Percentiles rank a stretch among this genome's conserved stretches.
These are phyloP conservation scores for Drosera capensis DNA, from an alignment of 148 eudicot genomes.

Conservation along the genomic window DNA sequence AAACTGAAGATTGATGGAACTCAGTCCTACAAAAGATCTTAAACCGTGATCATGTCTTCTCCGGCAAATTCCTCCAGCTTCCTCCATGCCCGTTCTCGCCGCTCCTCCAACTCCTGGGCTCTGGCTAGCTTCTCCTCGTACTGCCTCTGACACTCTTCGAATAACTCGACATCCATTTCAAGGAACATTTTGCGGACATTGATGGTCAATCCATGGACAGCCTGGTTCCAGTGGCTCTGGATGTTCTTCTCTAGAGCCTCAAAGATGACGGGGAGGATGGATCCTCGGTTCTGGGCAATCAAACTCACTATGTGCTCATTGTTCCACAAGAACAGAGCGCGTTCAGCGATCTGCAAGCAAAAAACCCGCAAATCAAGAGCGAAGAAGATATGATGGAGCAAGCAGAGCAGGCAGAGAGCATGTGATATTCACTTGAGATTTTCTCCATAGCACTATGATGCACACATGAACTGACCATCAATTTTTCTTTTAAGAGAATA, in stretches of 20 bases:
- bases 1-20: no score
- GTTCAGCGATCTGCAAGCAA: slow-evolving; percentile 73
- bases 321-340: slow-evolving; percentile 64
- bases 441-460: no score
- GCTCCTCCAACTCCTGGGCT: slow-evolving; percentile 4
- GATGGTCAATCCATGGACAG: slow-evolving; percentile 11
- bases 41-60: no score
- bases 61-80: slow-evolving; percentile 5
- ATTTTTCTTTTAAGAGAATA: no score
- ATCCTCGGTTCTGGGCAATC: slow-evolving; percentile 19
- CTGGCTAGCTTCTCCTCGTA: slow-evolving; percentile 7
- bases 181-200: slow-evolving; percentile 17
- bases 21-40: no score
- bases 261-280: slow-evolving; percentile 16
- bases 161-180: slow-evolving; percentile 16
- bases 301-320: slow-evolving; percentile 62
- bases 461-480: no score
- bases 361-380: no score
- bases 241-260: slow-evolving; percentile 17
- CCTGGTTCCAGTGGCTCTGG: slow-evolving; percentile 13
- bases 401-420: no score
- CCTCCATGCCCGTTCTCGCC: slow-evolving; percentile 10
- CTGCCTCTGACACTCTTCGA: slow-evolving; percentile 13
- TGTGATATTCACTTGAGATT: no score
- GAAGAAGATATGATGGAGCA: no score